These are phyloP conservation scores for Podaxis sp. DNA, from an alignment of 768 basidiomycete species.

Conservation along the genomic window DNA sequence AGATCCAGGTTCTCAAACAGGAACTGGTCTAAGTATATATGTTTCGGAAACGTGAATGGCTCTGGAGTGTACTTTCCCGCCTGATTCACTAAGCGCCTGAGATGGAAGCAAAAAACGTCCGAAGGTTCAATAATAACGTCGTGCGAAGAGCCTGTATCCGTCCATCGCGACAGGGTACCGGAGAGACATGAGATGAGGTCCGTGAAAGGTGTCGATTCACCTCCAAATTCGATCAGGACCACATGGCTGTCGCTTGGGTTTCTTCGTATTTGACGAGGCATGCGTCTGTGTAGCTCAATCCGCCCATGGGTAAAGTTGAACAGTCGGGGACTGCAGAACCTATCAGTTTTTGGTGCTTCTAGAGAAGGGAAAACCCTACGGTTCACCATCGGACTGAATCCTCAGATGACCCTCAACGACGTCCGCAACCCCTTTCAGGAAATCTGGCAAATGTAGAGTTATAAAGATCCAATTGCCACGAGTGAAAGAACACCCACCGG, in stretches of 20 bases:
- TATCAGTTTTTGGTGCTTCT: constrained; percentile 8
- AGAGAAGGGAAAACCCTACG: constrained; percentile 23
- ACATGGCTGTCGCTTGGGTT: constrained; percentile 34
- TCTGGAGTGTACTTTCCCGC: constrained; percentile 26
- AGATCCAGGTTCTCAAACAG: constrained; percentile 51
- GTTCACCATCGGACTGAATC: constrained; percentile 29
- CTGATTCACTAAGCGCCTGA: constrained; percentile 21
- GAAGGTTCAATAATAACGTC: constrained; percentile 62
- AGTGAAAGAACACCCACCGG: constrained; percentile 12
- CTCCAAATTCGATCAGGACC: constrained; percentile 49
- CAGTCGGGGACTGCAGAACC: constrained; percentile 29
- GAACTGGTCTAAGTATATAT: constrained; percentile 72
- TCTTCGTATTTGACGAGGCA: constrained; percentile 17
- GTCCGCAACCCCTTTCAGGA: constrained; percentile 38
- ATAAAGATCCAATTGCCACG: not conserved
- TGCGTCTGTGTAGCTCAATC: constrained; percentile 28
- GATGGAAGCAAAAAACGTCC: constrained; percentile 57
- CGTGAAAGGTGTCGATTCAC: constrained; percentile 34
- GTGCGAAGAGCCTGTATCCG: constrained; percentile 31
- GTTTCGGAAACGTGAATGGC: constrained; percentile 57
- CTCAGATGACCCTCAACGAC: constrained; percentile 42
- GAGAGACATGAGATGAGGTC: constrained; percentile 59
- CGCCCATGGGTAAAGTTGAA: constrained; percentile 55
- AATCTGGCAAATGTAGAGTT: constrained; percentile 32
- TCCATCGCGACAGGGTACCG: constrained; percentile 30